Conservation (phyloP, 192 early-diverging fungal genomes). For the Coemansia sp. region DNA sequence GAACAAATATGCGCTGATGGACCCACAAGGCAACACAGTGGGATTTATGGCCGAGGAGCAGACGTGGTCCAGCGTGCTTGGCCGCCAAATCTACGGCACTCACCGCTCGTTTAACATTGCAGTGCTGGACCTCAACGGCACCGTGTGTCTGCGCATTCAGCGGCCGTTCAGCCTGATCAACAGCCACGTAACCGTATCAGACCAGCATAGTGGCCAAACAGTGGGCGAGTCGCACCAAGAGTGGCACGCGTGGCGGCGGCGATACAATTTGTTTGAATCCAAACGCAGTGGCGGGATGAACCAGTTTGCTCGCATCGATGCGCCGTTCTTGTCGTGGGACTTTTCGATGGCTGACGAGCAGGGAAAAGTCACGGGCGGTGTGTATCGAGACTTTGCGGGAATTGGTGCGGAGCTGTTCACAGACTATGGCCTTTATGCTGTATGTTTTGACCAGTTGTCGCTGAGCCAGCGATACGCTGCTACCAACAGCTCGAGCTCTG, state of each 20-base stretch:
- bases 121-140: conserved; percentile 70
- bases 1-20: conserved; percentile 80
- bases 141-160: conserved; percentile 67
- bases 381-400: conserved; percentile 80
- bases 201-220: conserved; percentile 59
- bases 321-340: conserved; percentile 74
- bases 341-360: conserved; percentile 64
- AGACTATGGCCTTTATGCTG: conserved; percentile 79
- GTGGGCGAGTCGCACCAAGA: conserved; percentile 79
- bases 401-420: conserved; percentile 80
- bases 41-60: conserved; percentile 85
- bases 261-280: conserved; percentile 74
- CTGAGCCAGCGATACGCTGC: conserved; percentile 15
- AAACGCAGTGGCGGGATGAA: conserved; percentile 5
- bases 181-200: conserved; percentile 66
- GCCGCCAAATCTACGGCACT: conserved; percentile 70
- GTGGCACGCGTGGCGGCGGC: conserved; percentile 77
- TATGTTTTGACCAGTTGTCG: conserved; percentile 65
- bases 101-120: conserved; percentile 75
- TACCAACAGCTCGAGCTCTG: conserved; percentile 13
- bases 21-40: conserved; percentile 61
- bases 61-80: conserved; percentile 60
- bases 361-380: conserved; percentile 56
- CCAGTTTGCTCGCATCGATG: conserved; percentile 74
- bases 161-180: conserved; percentile 75